These are phyloP conservation scores for Candida tropicalis DNA, from an alignment of 1,139 yeast genomes.

Conservation along the genomic window DNA sequence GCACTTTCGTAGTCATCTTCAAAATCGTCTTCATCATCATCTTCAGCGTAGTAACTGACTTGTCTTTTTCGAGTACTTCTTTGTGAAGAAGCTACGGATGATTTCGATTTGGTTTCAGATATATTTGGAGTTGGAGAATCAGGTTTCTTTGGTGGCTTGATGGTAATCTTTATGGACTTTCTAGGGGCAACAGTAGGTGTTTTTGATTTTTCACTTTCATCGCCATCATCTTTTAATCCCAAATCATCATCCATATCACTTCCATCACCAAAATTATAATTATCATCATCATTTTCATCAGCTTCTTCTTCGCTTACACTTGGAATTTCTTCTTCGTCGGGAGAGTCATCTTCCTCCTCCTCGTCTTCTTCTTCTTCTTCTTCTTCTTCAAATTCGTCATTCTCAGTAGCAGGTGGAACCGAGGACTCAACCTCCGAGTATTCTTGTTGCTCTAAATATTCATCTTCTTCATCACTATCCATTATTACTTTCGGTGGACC, in stretches of 20 bases:
- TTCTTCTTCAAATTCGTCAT: conserved; percentile 18
- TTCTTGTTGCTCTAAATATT: conserved; percentile 3
- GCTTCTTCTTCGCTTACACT: conserved; percentile 32
- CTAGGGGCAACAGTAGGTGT: conserved; percentile 3
- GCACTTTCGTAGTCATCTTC: conserved; percentile 16
- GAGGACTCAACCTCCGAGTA: conserved; percentile 13
- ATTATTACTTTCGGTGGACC: conserved; percentile 8
- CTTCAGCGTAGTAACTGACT: conserved; percentile 37
- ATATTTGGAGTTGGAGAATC: conserved; percentile 6
- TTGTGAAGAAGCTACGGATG: conserved; percentile 10
- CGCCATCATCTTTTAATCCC: conserved; percentile 32
- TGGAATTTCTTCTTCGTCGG: conserved; percentile 23
- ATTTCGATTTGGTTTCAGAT: not conserved
- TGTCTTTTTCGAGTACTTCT: conserved; percentile 35
- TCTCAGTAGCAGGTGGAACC: conserved; percentile 13
- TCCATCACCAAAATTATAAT: conserved; percentile 40
- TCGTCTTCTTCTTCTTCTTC: conserved; percentile 21
- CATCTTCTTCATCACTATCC: conserved; percentile 12
- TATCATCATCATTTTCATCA: conserved; percentile 19
- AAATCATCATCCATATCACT: conserved; percentile 46
- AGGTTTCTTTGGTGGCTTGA: conserved; percentile 17
- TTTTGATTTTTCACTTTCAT: conserved; percentile 9
- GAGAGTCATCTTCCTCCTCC: conserved; percentile 24
- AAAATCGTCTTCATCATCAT: conserved; percentile 28
- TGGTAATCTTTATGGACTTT: conserved; percentile 16